Evolutionary conservation across 2,329 filamentous ascomycete species (phyloP), one percentile per base, ranked within the genome.

Genomic region (Pseudogymnoascus sp.): DNA sequence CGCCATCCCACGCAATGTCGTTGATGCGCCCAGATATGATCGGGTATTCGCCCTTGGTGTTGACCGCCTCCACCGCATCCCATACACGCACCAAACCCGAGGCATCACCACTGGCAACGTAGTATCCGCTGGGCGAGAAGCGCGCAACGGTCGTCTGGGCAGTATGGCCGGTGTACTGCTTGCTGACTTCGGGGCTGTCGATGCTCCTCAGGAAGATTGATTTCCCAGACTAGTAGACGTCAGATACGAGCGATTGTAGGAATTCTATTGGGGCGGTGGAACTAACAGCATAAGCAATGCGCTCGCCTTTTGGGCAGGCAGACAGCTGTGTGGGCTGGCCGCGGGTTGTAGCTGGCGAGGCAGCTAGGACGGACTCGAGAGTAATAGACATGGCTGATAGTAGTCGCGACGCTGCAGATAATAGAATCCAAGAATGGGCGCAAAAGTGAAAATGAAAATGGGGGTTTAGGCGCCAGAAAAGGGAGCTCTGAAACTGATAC

Each of bases 1-100:
- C 95, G 64, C 93, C 93, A 72, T 97, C 95, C 93, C 95, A 99
- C 1, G 92, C 93, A 68, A 99, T 86, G 75, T 99, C 95, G 74
- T 96, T 96, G 77, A 99, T 93, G 62, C 91, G 88, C 11, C 95
- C 95, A 36, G 90, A 92, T 72, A 97, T 93, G 77, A 97, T 97
- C 73, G 86, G 84, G 77, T 96, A 97, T 76, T 97, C 93, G 69
- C 93, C 82, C 76, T 96, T 96, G 54, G 91, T 96, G 71, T 88
- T 90, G 63, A 82, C 81, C 54, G 92, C 92, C 69, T 91, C 90
- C 63, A 93, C 88, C 11, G 90, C 86, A 75, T 97, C 93, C 95
- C 95, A 99, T 4, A 99, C 90, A 67, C 90, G 86, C 45, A 99
- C 91, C 51, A 85, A 83, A 61, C 95, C 95, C 1, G 88, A 86